These are phyloP conservation scores for Pugionium cornutum DNA, from an alignment of 345 rosid species.

Conservation along the genomic window DNA sequence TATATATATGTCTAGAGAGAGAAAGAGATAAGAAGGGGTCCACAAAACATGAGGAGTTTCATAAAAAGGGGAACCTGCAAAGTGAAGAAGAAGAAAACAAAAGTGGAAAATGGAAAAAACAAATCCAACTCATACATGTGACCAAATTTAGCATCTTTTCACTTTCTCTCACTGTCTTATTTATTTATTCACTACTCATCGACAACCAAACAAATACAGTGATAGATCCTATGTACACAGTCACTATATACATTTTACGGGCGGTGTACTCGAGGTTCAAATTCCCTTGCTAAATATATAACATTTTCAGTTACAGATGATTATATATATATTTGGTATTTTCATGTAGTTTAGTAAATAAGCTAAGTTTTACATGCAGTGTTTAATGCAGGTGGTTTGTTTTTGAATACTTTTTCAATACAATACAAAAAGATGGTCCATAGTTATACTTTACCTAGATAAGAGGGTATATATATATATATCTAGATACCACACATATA, in stretches of 20 bases:
- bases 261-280: conserved; percentile 48
- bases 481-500: neutral
- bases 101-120: conserved; percentile 39
- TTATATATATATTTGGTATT: conserved; percentile 27
- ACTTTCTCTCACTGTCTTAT: conserved; percentile 35
- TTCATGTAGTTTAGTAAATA: conserved; percentile 26
- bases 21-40: conserved; percentile 14
- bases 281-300: conserved; percentile 27
- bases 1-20: neutral
- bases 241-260: conserved; percentile 32
- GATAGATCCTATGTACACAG: conserved; percentile 38
- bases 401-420: conserved; percentile 21
- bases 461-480: conserved; percentile 35
- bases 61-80: conserved; percentile 45
- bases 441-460: conserved; percentile 35
- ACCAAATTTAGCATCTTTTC: conserved; percentile 44
- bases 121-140: conserved; percentile 46
- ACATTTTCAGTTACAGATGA: conserved; percentile 32
- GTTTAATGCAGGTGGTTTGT: conserved; percentile 28
- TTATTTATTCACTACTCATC: conserved; percentile 36
- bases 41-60: conserved; percentile 37
- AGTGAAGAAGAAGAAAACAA: conserved; percentile 48
- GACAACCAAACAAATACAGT: conserved; percentile 39
- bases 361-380: conserved; percentile 34
- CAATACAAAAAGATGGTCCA: conserved; percentile 33